phyloP scores from a whole-genome alignment of 106 monocot genomes.

The Dioscorea alata region DNA sequence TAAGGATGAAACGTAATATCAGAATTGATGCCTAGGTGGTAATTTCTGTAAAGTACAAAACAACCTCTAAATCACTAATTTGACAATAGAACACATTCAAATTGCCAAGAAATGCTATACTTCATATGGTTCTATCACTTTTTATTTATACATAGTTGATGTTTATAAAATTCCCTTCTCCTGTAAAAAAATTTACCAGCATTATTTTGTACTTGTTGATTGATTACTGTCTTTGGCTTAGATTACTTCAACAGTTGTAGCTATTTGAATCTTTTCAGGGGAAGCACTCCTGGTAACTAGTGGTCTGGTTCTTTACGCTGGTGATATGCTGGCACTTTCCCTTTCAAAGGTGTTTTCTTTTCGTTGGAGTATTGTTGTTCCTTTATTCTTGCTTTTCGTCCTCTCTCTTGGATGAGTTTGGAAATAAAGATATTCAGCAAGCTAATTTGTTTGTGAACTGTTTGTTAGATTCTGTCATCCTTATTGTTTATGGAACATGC shows the following conservation, averaged over 20 bases:
- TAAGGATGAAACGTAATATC: too few relatives aligned
- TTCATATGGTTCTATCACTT: neutral
- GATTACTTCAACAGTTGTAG: conserved; percentile 5
- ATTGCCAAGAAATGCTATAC: neutral
- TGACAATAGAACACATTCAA: too few relatives aligned
- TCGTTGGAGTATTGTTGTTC: neutral
- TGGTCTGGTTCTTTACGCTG: conserved; percentile 83
- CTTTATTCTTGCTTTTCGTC: neutral
- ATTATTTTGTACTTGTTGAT: neutral
- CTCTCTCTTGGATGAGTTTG: neutral
- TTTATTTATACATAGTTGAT: neutral
- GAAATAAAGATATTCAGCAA: neutral
- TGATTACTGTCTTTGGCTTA: neutral
- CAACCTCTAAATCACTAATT: too few relatives aligned
- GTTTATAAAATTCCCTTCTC: neutral
- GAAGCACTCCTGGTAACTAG: conserved; percentile 79
- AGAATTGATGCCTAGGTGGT: too few relatives aligned
- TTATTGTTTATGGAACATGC: conserved; percentile 12
- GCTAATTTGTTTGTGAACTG: neutral
- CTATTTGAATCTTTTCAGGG: conserved; percentile 40
- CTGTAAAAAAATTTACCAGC: neutral
- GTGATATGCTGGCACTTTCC: conserved; percentile 69
- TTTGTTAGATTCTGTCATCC: conserved; percentile 38
- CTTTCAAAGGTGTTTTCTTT: conserved; percentile 56
- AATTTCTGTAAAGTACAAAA: too few relatives aligned